Percentiles rank a stretch among this genome's conserved stretches.
Evolutionary conservation across 129 eudicot species (phyloP).

Genomic region (Flaveria sonorensis): DNA sequence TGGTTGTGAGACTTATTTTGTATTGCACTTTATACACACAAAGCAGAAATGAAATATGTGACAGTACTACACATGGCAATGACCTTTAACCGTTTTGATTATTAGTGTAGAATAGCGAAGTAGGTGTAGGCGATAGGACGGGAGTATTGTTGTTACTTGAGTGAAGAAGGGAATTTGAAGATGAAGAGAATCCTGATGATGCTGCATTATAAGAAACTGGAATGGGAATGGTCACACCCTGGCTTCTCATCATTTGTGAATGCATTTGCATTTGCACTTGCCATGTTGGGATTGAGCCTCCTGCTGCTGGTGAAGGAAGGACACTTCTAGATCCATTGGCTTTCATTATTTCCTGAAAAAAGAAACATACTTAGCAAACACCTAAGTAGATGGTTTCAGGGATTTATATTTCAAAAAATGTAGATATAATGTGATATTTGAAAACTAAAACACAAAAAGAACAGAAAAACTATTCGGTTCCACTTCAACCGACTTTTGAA

Average conservation of each 20-base stretch:
- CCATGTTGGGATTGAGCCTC: slow-evolving; percentile 59
- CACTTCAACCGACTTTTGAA: background rate
- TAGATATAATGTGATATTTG: background rate
- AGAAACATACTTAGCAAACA: background rate
- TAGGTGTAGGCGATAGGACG: slow-evolving; percentile 1
- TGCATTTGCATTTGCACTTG: slow-evolving; percentile 47
- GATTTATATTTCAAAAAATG: background rate
- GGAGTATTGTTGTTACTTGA: slow-evolving; percentile 18
- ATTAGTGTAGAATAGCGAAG: slow-evolving; percentile 25
- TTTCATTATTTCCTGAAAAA: slow-evolving; percentile 49
- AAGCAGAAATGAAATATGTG: slow-evolving; percentile 20
- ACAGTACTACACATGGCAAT: background rate
- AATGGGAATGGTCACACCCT: slow-evolving; percentile 40
- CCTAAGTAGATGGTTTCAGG: too few relatives aligned
- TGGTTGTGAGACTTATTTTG: slow-evolving; percentile 6
- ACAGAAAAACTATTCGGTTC: background rate
- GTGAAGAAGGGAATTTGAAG: slow-evolving; percentile 13
- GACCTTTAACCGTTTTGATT: slow-evolving; percentile 30
- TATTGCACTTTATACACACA: slow-evolving; percentile 28
- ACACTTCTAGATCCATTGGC: slow-evolving; percentile 42
- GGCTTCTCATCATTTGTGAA: slow-evolving; percentile 34
- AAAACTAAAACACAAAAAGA: background rate
- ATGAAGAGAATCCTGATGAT: slow-evolving; percentile 97
- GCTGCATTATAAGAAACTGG: slow-evolving; percentile 70
- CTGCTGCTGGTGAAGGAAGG: slow-evolving; percentile 43